Evolutionary conservation across 2,329 filamentous ascomycete species (phyloP).

Genomic region (Elsinoe arachidis): DNA sequence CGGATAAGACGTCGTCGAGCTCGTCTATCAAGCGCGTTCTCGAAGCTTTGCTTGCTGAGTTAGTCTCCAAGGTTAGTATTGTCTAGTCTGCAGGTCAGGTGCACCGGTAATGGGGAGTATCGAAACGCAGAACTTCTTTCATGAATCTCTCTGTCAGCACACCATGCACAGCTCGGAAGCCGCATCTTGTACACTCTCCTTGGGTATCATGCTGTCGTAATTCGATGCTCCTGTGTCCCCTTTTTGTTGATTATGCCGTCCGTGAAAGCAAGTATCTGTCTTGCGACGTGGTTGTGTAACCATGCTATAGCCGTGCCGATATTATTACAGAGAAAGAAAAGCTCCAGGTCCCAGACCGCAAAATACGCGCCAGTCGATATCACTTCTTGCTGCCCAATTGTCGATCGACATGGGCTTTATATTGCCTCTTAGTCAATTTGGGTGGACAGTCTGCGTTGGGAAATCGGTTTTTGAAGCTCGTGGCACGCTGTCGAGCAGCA

Average conservation of each 20-base stretch:
- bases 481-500: background rate
- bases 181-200: background rate
- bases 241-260: background rate
- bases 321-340: too few relatives aligned
- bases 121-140: background rate
- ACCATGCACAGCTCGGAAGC: background rate
- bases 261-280: background rate
- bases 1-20: too few relatives aligned
- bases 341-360: background rate
- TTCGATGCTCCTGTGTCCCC: background rate
- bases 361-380: background rate
- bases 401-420: background rate
- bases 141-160: conserved; percentile 11
- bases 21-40: too few relatives aligned
- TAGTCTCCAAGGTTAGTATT: too few relatives aligned
- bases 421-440: background rate
- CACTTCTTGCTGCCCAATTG: background rate
- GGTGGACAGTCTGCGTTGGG: background rate
- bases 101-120: background rate
- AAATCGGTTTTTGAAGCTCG: conserved; percentile 2
- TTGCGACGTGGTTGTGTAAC: background rate
- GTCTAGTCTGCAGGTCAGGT: too few relatives aligned
- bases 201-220: conserved; percentile 2
- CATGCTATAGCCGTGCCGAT: too few relatives aligned
- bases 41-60: too few relatives aligned